Base-by-base conservation (phyloP, 495 filamentous ascomycete species). In the Polyplosphaeria fusca region DNA sequence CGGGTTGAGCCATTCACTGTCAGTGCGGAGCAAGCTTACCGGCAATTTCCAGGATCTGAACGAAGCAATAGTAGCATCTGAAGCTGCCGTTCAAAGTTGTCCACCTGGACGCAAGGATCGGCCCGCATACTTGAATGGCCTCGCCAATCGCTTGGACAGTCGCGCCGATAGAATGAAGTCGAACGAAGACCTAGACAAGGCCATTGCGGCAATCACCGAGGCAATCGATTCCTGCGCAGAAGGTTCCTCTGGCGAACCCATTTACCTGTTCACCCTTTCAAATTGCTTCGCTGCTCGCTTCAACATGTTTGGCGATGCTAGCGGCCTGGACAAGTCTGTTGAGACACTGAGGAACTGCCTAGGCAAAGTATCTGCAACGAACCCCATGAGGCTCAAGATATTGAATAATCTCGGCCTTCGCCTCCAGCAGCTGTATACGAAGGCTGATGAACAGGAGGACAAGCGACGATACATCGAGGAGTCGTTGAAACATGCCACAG, bases 321-420 rank as follows among this genome's bases (percentile, higher is more conserved):
- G 4, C 4, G 46, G n/a, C 19, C 27, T 49, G 3, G 27, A 30
- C 14, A 37, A 11, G 46, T 30, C 46, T 5, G 35, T 49, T 3
- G 24, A 49, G 18, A 16, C 12, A 16, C 5, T 4, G n/a, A 7
- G 46, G 23, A 30, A 49, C 4, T 30, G 14, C 25, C 4, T 49
- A 4, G 4, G 4, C 3, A 49, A 49, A 18, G 19, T 49, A 12
- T 14, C 46, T 7, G 28, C 12, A 18, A 5, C 46, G 12, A 30
- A 35, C 25, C 46, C 32, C 4, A 11, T 16, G 32, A 5, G 20
- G 16, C 23, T 28, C 35, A 22, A 52, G 41, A 16, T 3, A 5
- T 20, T 52, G 22, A 30, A 52, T 22, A 52, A 52, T 19, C 49
- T 52, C 4, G 49, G 49, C 5, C 32, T 52, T 5, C 30, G 49